Conservation (phyloP, 148 eudicot genomes). For the Fagopyrum tataricum region DNA sequence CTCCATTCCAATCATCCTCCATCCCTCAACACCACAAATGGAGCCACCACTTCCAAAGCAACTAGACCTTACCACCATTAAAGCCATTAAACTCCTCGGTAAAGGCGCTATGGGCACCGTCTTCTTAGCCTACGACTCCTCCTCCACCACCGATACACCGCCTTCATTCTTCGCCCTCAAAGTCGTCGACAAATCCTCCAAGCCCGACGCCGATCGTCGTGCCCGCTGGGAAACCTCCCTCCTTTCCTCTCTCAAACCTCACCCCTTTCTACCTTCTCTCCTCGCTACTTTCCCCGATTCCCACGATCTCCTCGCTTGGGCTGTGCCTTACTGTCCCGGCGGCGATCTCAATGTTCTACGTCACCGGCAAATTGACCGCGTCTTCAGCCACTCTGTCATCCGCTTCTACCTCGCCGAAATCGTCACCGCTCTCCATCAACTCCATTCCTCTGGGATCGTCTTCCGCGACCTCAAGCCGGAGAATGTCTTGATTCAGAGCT, state of each 20-base stretch:
- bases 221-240: slow-evolving; percentile 65
- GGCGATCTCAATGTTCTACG: slow-evolving; percentile 74
- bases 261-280: slow-evolving; percentile 66
- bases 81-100: slow-evolving; percentile 66
- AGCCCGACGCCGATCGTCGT: slow-evolving; percentile 48
- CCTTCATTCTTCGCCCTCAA: slow-evolving; percentile 50
- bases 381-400: slow-evolving; percentile 50
- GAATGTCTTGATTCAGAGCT: slow-evolving; percentile 49
- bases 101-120: slow-evolving; percentile 96
- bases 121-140: slow-evolving; percentile 48
- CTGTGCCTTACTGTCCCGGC: slow-evolving; percentile 66
- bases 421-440: slow-evolving; percentile 52
- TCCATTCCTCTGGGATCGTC: slow-evolving; percentile 58
- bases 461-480: slow-evolving; percentile 87
- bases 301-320: slow-evolving; percentile 49
- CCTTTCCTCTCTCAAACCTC: slow-evolving; percentile 31
- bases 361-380: slow-evolving; percentile 42
- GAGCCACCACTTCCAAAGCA: slow-evolving; percentile 18
- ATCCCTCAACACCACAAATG: slow-evolving; percentile 6
- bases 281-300: slow-evolving; percentile 38
- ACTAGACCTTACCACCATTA: slow-evolving; percentile 37
- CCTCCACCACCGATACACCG: slow-evolving; percentile 36
- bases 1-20: slow-evolving; percentile 3
- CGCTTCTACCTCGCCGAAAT: slow-evolving; percentile 74
- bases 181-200: slow-evolving; percentile 46